Evolutionary conservation across 352 stramenopile species (phyloP).

Genomic region (Globisporangium lucens): DNA sequence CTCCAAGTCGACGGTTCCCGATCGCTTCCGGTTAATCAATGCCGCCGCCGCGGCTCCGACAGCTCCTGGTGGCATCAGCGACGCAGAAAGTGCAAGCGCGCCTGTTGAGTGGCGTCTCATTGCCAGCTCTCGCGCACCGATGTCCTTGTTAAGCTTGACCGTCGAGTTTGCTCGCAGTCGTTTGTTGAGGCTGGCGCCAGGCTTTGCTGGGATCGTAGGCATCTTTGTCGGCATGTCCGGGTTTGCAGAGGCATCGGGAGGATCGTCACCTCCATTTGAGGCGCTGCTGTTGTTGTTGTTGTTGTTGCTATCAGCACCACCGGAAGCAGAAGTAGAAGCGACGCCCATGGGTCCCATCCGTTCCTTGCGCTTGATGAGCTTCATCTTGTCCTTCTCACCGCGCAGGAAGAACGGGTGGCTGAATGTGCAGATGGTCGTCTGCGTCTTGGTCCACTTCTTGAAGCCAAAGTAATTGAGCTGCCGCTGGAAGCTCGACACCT

Average conservation of each 20-base stretch:
- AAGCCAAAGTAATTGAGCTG: constrained; percentile 84
- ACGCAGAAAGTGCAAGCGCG: constrained; percentile 33
- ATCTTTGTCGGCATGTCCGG: constrained; percentile 4
- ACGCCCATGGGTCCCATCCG: constrained; percentile 14
- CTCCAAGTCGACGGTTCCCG: constrained; percentile 20
- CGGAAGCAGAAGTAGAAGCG: not conserved
- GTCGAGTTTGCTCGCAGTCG: constrained; percentile 9
- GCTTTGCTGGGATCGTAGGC: not conserved
- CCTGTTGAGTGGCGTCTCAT: constrained; percentile 46
- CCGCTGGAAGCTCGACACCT: constrained; percentile 74
- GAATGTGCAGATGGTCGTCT: constrained; percentile 74
- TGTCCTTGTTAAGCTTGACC: constrained; percentile 11
- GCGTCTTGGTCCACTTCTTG: constrained; percentile 81
- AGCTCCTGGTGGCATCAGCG: constrained; percentile 26
- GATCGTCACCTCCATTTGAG: not conserved
- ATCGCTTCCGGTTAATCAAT: constrained; percentile 12
- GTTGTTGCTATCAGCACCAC: not conserved
- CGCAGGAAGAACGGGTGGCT: constrained; percentile 67
- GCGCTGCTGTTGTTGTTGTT: not conserved
- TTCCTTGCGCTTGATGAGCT: constrained; percentile 76
- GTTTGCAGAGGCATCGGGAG: not conserved
- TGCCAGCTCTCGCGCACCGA: constrained; percentile 9
- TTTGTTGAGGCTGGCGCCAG: not conserved
- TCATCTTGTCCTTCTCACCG: constrained; percentile 60
- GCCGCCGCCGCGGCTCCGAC: constrained; percentile 10